phyloP scores from a whole-genome alignment of 2,329 filamentous ascomycete genomes.

The Fusarium cicatricum region DNA sequence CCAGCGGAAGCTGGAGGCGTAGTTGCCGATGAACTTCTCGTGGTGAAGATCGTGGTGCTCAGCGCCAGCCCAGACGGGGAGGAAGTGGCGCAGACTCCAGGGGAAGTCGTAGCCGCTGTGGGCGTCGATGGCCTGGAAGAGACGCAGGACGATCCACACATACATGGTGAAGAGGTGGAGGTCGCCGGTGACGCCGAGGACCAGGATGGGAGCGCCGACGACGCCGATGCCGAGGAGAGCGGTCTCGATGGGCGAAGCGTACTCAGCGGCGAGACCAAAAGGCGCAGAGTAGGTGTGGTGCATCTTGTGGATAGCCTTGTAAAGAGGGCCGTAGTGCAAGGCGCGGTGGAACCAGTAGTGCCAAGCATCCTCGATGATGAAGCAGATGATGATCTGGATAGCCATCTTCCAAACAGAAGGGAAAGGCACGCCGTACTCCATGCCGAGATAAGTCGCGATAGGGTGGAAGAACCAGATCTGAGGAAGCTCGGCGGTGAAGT shows the following conservation, averaged over 20 bases:
- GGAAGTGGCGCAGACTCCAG: slow-evolving; percentile 93
- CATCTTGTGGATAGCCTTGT: slow-evolving; percentile 98
- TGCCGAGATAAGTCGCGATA: slow-evolving; percentile 89
- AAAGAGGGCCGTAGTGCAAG: slow-evolving; percentile 93
- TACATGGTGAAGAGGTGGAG: slow-evolving; percentile 99
- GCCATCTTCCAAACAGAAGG: slow-evolving; percentile 86
- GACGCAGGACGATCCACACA: slow-evolving; percentile 88
- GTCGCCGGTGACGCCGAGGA: slow-evolving; percentile 83
- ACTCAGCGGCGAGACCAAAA: slow-evolving; percentile 95
- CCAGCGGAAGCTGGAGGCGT: slow-evolving; percentile 97
- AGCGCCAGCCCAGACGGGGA: slow-evolving; percentile 98
- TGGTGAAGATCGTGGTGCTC: slow-evolving; percentile 97
- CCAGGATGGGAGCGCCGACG: slow-evolving; percentile 82
- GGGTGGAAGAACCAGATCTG: slow-evolving; percentile 99
- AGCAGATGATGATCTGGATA: slow-evolving; percentile 91
- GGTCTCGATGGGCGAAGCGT: slow-evolving; percentile 96
- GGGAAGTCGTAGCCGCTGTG: slow-evolving; percentile 99
- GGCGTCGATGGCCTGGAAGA: slow-evolving; percentile 97
- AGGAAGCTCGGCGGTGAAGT: slow-evolving; percentile 97
- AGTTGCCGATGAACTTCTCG: slow-evolving; percentile 99
- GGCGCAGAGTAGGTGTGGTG: slow-evolving; percentile 99
- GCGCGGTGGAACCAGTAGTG: slow-evolving; percentile 97
- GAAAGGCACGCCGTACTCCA: slow-evolving; percentile 89
- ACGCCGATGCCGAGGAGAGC: slow-evolving; percentile 92
- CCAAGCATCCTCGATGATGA: slow-evolving; percentile 95